Base-by-base conservation (phyloP, 176 grass and related monocot species). In the Aegilops umbellulata region DNA sequence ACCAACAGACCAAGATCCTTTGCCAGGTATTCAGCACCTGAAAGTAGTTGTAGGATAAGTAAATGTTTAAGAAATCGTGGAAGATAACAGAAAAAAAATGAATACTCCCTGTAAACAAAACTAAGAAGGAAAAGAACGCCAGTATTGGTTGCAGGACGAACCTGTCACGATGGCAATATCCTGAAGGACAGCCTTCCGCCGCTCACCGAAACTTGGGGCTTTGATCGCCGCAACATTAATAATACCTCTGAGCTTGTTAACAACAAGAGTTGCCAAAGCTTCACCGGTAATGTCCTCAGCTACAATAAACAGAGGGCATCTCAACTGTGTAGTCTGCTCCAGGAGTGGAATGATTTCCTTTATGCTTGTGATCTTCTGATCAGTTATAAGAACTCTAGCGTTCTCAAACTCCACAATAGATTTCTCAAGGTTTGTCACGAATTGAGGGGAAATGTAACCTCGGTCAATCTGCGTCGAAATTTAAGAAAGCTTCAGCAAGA, bases 121-220 rank as follows among this genome's bases (percentile, higher is more conserved):
- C 66, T 89, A 68, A 35, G 5, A 44, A 60, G 0, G 22, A 49
- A 46, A 57, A 65, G 31, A 42, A 24, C n/a, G 11, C 20, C 25
- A 31, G 4, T 47, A 23, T 62, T 53, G 23, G 62, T 61, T 80
- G n/a, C 6, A 7, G 65, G 47, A 83, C 23, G 38, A 74, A 93
- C 93, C 90, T 81, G 88, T 93, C 63, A 95, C 85, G 16, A 90
- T 95, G 62, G 93, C 93, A 84, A 95, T 90, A 67, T 95, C 93
- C 76, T 93, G 90, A 77, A 95, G 93, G 29, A 93, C 81, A 57
- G 90, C 86, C 69, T 90, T 95, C 65, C 88, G 78, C 5, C 93
- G 84, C 65, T 95, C 93, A 88, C 86, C 93, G 58, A 95, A 93
- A 77, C 90, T 92, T 81, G 93, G 93, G 74, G 90, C 90, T 81